These are phyloP conservation scores for Vararia minispora DNA, from an alignment of 768 basidiomycete species.

Conservation along the genomic window DNA sequence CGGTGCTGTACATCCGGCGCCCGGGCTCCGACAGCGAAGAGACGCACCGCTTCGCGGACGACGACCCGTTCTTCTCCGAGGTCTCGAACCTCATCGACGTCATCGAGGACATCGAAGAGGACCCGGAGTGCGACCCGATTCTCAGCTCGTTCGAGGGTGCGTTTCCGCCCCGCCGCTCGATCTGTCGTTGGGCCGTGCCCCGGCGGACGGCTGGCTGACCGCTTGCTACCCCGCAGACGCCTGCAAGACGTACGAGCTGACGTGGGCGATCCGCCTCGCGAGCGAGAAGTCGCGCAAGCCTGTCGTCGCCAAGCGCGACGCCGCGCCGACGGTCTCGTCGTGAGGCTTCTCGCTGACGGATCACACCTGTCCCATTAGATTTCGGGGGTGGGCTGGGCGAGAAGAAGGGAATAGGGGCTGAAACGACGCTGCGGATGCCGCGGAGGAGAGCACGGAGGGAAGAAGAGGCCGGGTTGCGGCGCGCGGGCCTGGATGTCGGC, in stretches of 20 bases:
- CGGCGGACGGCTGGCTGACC: neutral
- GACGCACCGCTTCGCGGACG: constrained; percentile 58
- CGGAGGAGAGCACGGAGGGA: no score
- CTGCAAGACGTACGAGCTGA: constrained; percentile 80
- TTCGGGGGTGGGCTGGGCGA: no score
- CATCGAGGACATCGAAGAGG: constrained; percentile 83
- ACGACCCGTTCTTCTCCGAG: constrained; percentile 94
- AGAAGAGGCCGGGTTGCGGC: no score
- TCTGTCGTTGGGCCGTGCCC: neutral
- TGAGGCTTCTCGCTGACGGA: no score
- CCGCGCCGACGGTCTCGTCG: no score
- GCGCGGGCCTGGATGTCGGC: no score
- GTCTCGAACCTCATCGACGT: constrained; percentile 82
- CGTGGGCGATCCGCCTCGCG: constrained; percentile 85
- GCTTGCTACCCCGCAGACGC: constrained; percentile 58
- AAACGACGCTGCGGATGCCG: no score
- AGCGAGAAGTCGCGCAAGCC: constrained; percentile 50
- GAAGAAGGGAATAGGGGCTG: no score
- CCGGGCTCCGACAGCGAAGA: constrained; percentile 76
- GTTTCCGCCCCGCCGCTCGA: constrained; percentile 8
- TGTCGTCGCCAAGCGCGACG: neutral
- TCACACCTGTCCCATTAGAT: no score
- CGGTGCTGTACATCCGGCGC: constrained; percentile 75
- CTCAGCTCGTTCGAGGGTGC: constrained; percentile 77
- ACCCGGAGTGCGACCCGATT: constrained; percentile 70